These are phyloP conservation scores for Pezicula rhizophila DNA, from an alignment of 2,329 filamentous ascomycete genomes.

Conservation along the genomic window DNA sequence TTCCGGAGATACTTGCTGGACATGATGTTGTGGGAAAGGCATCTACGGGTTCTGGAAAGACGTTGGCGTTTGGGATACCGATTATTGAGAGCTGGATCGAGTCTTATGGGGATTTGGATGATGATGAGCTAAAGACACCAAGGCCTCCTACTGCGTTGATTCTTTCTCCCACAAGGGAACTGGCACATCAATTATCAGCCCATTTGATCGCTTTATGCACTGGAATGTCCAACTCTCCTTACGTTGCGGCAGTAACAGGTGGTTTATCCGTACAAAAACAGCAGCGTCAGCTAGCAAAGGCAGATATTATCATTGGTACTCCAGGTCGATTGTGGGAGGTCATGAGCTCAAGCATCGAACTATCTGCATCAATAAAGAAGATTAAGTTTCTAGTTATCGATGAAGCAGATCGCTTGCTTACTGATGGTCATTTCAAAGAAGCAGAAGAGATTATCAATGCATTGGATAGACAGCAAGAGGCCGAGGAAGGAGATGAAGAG, in stretches of 20 bases:
- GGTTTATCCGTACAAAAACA: slow-evolving; percentile 95
- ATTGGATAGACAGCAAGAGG: slow-evolving; percentile 59
- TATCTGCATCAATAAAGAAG: slow-evolving; percentile 64
- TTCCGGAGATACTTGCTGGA: slow-evolving; percentile 75
- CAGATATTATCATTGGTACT: slow-evolving; percentile 89
- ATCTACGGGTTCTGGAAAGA: slow-evolving; percentile 94
- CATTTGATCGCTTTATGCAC: slow-evolving; percentile 74
- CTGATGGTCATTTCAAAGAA: slow-evolving; percentile 93
- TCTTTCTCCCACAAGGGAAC: slow-evolving; percentile 83
- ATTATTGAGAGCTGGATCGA: slow-evolving; percentile 80
- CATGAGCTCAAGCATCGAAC: slow-evolving; percentile 65
- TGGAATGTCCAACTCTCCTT: slow-evolving; percentile 53
- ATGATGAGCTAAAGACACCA: slow-evolving; percentile 29
- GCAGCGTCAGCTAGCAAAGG: slow-evolving; percentile 72
- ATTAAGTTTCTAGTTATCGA: slow-evolving; percentile 85
- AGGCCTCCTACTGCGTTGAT: slow-evolving; percentile 67
- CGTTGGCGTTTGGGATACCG: slow-evolving; percentile 87
- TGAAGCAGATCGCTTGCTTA: slow-evolving; percentile 87
- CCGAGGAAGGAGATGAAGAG: slow-evolving; percentile 40
- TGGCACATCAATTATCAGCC: slow-evolving; percentile 84
- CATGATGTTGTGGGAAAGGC: slow-evolving; percentile 95
- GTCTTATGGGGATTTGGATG: slow-evolving; percentile 33
- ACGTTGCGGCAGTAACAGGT: slow-evolving; percentile 84
- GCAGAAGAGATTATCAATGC: slow-evolving; percentile 80
- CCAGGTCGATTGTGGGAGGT: slow-evolving; percentile 94